Base-by-base conservation (phyloP, 1,284 basidiomycete genomes). In the Pulchroboletus neoregius region DNA sequence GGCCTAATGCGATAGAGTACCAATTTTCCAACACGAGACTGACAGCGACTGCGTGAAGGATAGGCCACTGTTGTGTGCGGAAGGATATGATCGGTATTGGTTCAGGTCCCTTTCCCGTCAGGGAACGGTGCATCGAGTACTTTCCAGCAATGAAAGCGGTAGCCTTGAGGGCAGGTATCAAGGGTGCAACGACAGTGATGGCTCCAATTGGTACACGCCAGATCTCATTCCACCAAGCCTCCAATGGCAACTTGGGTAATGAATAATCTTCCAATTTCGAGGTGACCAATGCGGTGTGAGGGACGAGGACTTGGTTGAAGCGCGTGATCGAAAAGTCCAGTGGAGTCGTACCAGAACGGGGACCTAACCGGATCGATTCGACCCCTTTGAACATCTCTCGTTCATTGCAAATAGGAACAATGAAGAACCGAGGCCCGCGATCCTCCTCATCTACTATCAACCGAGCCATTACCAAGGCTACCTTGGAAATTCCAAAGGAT, bases 61-160 rank as follows among this genome's bases (percentile, higher is more conserved):
- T 63, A 5, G 78, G 76, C 67, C 71, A 73, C 45, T 79, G 76
- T 52, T 80, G 78, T 0, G 78, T 80, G n/a, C 78, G 70, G 64
- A 80, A 79, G 6, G 71, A 62, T 41, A 79, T 70, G 57, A 80
- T 77, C 1, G 76, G 75, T 4, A 69, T 58, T 11, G 68, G 70
- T 12, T 54, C 39, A 22, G 60, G 51, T 6, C 61, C 60, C 54
- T 73, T 74, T 1, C 75, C 74, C 31, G 67, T 60, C 39, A 80
- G 58, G 39, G 60, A 70, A 32, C 78, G 70, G 54, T 72, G 70
- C 66, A 73, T 70, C 5, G 77, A 78, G 46, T 80, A 80, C 36
- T 62, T 65, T 13, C 71, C 74, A 2, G 69, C 71, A 35, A 79
- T 76, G 52, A 68, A 76, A 3, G 76, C 72, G 10, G 68, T 60